Evolutionary conservation across 2,329 filamentous ascomycete species (phyloP).

Genomic region (Venturia oleaginea): DNA sequence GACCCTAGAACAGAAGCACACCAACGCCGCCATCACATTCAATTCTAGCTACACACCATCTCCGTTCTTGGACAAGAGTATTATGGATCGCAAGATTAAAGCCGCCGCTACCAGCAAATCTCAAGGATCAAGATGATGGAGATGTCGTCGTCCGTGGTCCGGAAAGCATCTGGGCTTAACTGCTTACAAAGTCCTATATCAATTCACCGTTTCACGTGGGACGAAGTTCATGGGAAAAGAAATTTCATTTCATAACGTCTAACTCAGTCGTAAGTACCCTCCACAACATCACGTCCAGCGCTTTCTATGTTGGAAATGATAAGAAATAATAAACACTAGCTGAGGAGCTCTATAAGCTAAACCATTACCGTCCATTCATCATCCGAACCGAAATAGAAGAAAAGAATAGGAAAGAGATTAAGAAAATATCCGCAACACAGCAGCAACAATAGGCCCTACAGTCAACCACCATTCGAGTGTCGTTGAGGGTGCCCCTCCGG

Average conservation of each 20-base stretch:
- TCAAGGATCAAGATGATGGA: not conserved
- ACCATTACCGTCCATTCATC: not conserved
- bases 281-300: not conserved
- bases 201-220: not conserved
- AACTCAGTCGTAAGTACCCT: not conserved
- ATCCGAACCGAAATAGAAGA: not conserved
- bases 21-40: not conserved
- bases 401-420: not conserved
- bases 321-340: constrained; percentile 1
- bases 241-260: not conserved
- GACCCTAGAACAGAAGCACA: not conserved
- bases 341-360: not conserved
- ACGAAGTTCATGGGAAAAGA: not conserved
- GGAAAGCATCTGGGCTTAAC: not conserved
- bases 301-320: not conserved
- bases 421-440: not conserved
- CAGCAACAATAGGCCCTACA: not conserved
- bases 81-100: constrained; percentile 11
- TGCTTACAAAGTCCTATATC: not conserved
- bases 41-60: constrained; percentile 9
- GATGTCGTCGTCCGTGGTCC: not conserved
- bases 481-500: not conserved
- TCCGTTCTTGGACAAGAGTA: constrained; percentile 8
- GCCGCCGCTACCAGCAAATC: not conserved
- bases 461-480: not conserved